Percentiles rank a stretch among this genome's conserved stretches.
These are phyloP conservation scores for Dactylorhiza incarnata DNA, from an alignment of 106 monocot species.

Conservation along the genomic window DNA sequence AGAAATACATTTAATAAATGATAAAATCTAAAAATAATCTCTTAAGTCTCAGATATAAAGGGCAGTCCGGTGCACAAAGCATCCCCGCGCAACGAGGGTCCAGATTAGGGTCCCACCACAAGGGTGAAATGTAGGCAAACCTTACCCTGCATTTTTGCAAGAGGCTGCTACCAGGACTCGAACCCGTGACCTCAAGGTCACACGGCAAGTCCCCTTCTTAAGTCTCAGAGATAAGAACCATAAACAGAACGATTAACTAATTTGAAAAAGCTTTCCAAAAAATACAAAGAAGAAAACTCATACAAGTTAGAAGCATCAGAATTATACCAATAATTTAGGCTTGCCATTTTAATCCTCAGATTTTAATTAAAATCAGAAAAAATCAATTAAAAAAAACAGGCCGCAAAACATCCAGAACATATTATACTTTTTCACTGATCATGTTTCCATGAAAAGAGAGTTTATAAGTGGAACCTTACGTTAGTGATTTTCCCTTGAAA, in stretches of 20 bases:
- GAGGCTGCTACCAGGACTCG: too few species aligned
- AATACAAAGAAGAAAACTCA: not conserved
- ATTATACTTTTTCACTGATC: not conserved
- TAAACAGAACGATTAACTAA: not conserved
- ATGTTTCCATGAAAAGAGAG: not conserved
- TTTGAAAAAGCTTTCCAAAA: not conserved
- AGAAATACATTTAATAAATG: not conserved
- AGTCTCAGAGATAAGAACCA: not conserved
- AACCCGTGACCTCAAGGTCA: too few species aligned
- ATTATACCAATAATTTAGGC: not conserved
- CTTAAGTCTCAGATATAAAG: not conserved
- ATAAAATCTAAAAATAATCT: not conserved
- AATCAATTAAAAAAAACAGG: not conserved
- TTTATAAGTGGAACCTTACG: constrained; percentile 36
- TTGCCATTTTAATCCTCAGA: not conserved
- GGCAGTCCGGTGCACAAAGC: too few species aligned
- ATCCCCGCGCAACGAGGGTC: too few species aligned
- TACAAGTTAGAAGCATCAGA: not conserved
- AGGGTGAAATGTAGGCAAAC: too few species aligned
- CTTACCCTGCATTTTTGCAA: too few species aligned
- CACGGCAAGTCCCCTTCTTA: too few species aligned
- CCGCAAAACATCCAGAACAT: not conserved
- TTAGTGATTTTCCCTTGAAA: constrained; percentile 71
- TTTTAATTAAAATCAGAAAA: not conserved
- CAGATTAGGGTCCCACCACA: too few species aligned